Percentiles rank a stretch among this genome's conserved stretches.
These are phyloP conservation scores for Peterozyma xylosa DNA, from an alignment of 805 yeast genomes.

Conservation along the genomic window DNA sequence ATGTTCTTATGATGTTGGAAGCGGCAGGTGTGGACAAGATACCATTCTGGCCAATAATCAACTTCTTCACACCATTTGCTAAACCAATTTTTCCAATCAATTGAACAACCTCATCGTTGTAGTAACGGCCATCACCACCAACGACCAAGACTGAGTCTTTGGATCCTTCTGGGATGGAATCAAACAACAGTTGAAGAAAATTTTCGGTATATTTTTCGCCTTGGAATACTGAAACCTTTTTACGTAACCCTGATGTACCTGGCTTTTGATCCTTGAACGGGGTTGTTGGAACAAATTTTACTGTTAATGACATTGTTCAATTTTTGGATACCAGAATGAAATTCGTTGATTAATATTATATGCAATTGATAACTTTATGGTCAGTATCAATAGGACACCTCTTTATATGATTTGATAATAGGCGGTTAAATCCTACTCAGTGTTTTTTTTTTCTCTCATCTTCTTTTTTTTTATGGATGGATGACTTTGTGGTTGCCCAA, in stretches of 20 bases:
- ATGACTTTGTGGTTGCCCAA: too few species aligned
- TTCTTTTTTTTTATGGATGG: too few species aligned
- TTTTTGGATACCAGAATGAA: too few species aligned
- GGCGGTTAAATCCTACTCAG: too few species aligned
- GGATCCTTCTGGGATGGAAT: slow-evolving; percentile 87
- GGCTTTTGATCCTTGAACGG: slow-evolving; percentile 92
- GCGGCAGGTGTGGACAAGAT: slow-evolving; percentile 94
- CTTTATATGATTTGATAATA: too few species aligned
- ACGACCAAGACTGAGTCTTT: slow-evolving; percentile 70
- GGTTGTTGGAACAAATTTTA: slow-evolving; percentile 45
- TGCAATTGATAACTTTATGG: too few species aligned
- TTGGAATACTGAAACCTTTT: slow-evolving; percentile 81
- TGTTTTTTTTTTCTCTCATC: too few species aligned
- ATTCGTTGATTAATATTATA: too few species aligned
- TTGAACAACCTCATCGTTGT: slow-evolving; percentile 75
- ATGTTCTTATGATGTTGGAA: slow-evolving; percentile 80
- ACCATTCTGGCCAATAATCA: slow-evolving; percentile 84
- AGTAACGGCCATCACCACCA: slow-evolving; percentile 97
- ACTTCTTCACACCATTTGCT: slow-evolving; percentile 82
- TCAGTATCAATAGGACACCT: too few species aligned
- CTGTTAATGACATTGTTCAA: slow-evolving; percentile 9
- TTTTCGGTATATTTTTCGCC: slow-evolving; percentile 80
- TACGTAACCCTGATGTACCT: slow-evolving; percentile 94
- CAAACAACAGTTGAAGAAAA: slow-evolving; percentile 80
- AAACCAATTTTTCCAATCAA: slow-evolving; percentile 78